A percentile compares a stretch with the other conserved stretches of the same genome.
Conservation (phyloP, 2,329 filamentous ascomycete species). For the Fusarium dimerum region DNA sequence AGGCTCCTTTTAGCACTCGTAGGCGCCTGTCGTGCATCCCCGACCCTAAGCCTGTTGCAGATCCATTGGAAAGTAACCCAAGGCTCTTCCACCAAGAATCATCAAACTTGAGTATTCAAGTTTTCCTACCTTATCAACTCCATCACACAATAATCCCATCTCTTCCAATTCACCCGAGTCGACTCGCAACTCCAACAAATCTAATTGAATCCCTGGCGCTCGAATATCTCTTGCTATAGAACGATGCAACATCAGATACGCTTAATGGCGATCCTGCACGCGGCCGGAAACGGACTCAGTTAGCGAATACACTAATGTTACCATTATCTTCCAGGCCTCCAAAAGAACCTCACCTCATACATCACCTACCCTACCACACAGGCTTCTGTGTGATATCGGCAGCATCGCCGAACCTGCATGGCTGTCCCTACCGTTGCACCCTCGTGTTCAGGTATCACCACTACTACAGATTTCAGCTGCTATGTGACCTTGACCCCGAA, state of each 20-base stretch:
- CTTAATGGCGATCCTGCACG: slow-evolving; percentile 12
- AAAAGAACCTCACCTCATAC: neutral
- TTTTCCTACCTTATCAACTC: too few relatives aligned
- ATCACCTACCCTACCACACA: neutral
- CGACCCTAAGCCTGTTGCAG: too few relatives aligned
- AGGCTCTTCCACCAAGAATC: too few relatives aligned
- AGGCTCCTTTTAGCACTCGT: neutral
- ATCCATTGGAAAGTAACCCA: too few relatives aligned
- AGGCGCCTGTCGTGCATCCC: neutral
- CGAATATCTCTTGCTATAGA: too few relatives aligned
- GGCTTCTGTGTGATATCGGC: neutral
- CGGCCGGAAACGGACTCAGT: slow-evolving; percentile 21
- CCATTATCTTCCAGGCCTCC: neutral
- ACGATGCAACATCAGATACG: neutral
- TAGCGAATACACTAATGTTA: slow-evolving; percentile 15
- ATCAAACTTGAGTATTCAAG: too few relatives aligned
- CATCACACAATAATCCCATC: too few relatives aligned
- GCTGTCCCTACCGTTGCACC: neutral
- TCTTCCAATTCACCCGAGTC: too few relatives aligned
- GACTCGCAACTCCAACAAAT: too few relatives aligned
- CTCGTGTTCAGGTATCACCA: neutral
- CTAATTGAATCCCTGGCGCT: too few relatives aligned
- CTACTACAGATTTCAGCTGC: neutral
- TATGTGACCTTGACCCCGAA: neutral
- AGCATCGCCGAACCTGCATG: neutral